Evolutionary conservation across 495 filamentous ascomycete species (phyloP).

Genomic region (Penicillium cinerascens): DNA sequence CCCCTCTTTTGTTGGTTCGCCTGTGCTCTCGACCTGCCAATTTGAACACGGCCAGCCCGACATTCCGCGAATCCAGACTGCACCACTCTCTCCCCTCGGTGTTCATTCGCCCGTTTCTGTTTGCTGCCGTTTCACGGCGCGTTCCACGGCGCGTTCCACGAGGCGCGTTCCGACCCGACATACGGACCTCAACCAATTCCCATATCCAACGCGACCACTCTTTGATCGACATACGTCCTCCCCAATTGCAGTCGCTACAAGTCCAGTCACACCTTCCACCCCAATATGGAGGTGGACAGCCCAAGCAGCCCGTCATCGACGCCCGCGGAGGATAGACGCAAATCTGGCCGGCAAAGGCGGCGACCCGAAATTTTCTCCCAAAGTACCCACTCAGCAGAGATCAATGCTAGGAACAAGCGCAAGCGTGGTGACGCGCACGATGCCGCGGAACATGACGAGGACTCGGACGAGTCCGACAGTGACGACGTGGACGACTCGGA

Average conservation of each 20-base stretch:
- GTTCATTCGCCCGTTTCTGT: constrained; percentile 4
- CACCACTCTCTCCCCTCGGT: neutral
- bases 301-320: constrained; percentile 26
- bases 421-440: constrained; percentile 46
- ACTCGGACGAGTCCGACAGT: constrained; percentile 49
- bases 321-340: constrained; percentile 60
- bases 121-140: constrained; percentile 25
- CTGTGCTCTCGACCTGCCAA: neutral
- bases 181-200: constrained; percentile 1
- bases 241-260: constrained; percentile 4
- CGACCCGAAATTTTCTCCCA: constrained; percentile 64
- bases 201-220: neutral
- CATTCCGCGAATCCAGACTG: neutral
- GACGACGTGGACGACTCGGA: constrained; percentile 49
- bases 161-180: constrained; percentile 23
- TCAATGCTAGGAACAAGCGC: constrained; percentile 46
- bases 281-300: constrained; percentile 37
- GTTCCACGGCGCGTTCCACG: constrained; percentile 29
- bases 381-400: constrained; percentile 32
- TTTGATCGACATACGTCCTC: neutral
- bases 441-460: constrained; percentile 37
- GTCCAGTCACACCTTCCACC: neutral
- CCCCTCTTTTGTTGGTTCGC: neutral
- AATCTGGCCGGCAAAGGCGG: constrained; percentile 77
- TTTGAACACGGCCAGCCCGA: neutral